These are phyloP conservation scores for Carex myosuroides DNA, from an alignment of 176 grass and related monocot genomes.

Conservation along the genomic window DNA sequence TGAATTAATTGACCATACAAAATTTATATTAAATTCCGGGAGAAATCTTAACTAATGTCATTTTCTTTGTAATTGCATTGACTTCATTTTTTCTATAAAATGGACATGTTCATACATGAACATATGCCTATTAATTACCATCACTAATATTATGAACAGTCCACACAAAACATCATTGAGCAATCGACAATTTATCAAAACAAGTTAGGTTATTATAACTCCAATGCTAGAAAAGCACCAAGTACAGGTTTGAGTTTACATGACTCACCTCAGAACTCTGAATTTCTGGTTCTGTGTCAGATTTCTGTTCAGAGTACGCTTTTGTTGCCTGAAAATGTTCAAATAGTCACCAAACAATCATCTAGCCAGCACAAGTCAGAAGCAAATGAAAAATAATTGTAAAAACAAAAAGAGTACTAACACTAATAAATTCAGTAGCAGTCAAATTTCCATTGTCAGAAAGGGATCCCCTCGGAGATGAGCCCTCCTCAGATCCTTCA, in stretches of 20 bases:
- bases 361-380: not conserved
- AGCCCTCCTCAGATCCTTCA: slow-evolving; percentile 74
- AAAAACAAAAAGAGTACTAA: slow-evolving; percentile 23
- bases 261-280: slow-evolving; percentile 14
- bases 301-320: slow-evolving; percentile 36
- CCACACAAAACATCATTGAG: not conserved
- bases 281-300: not conserved
- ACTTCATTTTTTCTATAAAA: not conserved
- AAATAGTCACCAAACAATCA: slow-evolving; percentile 11
- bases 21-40: not conserved
- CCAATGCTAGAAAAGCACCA: not conserved
- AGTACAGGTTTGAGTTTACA: not conserved
- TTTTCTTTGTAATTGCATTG: not conserved
- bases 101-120: not conserved
- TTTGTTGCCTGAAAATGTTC: slow-evolving; percentile 39
- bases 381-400: slow-evolving; percentile 10
- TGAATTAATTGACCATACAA: not conserved
- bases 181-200: not conserved
- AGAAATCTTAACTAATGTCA: not conserved
- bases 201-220: not conserved
- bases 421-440: slow-evolving; percentile 20
- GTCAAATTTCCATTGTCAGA: slow-evolving; percentile 50
- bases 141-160: not conserved
- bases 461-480: slow-evolving; percentile 43
- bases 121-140: not conserved